These are phyloP conservation scores for Cylindrodendrum hubeiense DNA, from an alignment of 2,329 filamentous ascomycete genomes.

Conservation along the genomic window DNA sequence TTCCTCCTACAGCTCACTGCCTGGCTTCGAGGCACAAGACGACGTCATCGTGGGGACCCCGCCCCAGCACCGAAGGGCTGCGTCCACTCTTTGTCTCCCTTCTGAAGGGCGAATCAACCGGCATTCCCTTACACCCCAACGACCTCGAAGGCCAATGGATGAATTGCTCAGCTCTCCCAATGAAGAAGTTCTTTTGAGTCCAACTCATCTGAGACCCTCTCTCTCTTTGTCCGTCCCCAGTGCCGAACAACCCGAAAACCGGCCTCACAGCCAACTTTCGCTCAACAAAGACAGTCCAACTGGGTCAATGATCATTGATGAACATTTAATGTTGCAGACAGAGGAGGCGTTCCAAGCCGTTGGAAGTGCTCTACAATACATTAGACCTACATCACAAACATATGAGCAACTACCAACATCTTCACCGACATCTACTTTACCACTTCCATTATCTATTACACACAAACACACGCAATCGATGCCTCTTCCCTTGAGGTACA, in stretches of 20 bases:
- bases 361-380: constrained; percentile 55
- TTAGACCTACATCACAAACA: constrained; percentile 35
- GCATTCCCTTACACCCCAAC: constrained; percentile 35
- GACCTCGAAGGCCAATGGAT: constrained; percentile 39
- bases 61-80: constrained; percentile 42
- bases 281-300: constrained; percentile 32
- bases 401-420: constrained; percentile 23
- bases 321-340: constrained; percentile 61
- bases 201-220: constrained; percentile 21
- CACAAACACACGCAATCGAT: constrained; percentile 41
- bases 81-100: constrained; percentile 50
- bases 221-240: constrained; percentile 42
- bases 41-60: constrained; percentile 45
- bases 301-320: constrained; percentile 53
- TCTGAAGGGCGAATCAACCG: constrained; percentile 36
- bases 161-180: constrained; percentile 22
- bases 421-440: constrained; percentile 20
- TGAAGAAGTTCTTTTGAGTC: constrained; percentile 18
- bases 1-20: constrained; percentile 59
- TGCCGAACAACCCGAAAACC: constrained; percentile 27
- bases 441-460: constrained; percentile 31
- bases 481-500: constrained; percentile 37
- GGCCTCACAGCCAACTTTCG: constrained; percentile 17
- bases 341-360: constrained; percentile 64
- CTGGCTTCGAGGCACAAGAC: constrained; percentile 55